Base-by-base conservation (phyloP, 768 basidiomycete genomes). In the Suillus sp. region DNA sequence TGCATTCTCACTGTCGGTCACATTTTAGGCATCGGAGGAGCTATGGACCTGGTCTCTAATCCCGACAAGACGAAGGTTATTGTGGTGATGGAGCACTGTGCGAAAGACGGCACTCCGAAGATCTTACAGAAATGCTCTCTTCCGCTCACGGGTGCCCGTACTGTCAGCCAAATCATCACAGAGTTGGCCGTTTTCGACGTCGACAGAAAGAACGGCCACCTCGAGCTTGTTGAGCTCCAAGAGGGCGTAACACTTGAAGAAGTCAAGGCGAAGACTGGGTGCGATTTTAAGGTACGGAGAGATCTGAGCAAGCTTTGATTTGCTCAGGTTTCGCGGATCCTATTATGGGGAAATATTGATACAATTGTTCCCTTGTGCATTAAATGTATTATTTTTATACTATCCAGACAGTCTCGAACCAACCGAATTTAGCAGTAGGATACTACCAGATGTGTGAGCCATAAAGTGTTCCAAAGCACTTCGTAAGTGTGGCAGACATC, bases 41-140 rank as follows among this genome's bases (percentile, higher is more conserved):
- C 95, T 13, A 96, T 96, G 94, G 95, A 96, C 74, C 86, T 96
- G 55, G 94, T 95, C 62, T 96, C 95, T 63, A 97, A 96, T 78
- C 96, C 95, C 1, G 94, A 96, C 76, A 89, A 90, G 77, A 98
- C 96, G 42, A 96, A 91, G 77, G 90, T 95, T 65, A 92, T 96
- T 62, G 93, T 83, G 6, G 84, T 93, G 38, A 91, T 94, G 85
- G 95, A 97, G 70, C 95, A 97, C 77, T 86, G 86, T 71, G 90
- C 93, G 56, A 95, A 93, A 78, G 89, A 93, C 69, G 96, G 95
- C 50, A 88, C 86, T 68, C 90, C 91, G 47, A 98, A 98, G 81
- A 90, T 98, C 63, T 81, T 96, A 66, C 80, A 86, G 69, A 76
- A 89, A 70, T 97, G 96, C 70, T 78, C 81, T 2, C 85, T 98